These are phyloP conservation scores for Pseudozyma sp. DNA, from an alignment of 1,284 basidiomycete species.

Conservation along the genomic window DNA sequence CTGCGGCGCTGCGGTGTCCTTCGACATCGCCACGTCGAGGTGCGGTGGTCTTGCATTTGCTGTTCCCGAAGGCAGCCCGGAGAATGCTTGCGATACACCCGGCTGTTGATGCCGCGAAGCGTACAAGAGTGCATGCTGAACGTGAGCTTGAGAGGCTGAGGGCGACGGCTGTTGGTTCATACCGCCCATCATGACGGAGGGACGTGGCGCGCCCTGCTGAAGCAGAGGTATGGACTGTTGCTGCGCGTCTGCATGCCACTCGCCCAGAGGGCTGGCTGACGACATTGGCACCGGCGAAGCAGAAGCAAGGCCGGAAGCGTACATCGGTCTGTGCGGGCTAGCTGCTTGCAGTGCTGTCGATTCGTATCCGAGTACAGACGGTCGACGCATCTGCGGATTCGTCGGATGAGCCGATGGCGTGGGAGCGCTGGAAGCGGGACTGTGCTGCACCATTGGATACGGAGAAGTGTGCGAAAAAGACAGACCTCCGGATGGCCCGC, in stretches of 20 bases:
- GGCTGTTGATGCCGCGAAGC: background rate
- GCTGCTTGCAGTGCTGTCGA: background rate
- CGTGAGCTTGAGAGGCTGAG: background rate
- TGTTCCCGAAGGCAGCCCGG: background rate
- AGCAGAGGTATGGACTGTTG: background rate
- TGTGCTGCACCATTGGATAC: conserved; percentile 15
- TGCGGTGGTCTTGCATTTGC: background rate
- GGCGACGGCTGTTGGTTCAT: background rate
- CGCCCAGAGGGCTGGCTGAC: conserved; percentile 11
- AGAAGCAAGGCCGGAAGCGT: conserved; percentile 6
- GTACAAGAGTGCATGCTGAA: background rate
- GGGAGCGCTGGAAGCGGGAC: conserved; percentile 15
- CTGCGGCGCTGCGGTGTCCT: background rate
- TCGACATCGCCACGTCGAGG: background rate
- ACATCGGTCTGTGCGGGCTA: conserved; percentile 3
- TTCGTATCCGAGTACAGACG: conserved; percentile 10
- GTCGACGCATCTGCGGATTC: conserved; percentile 3
- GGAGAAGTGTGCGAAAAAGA: conserved; percentile 15
- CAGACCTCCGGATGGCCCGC: background rate
- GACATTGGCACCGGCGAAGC: conserved; percentile 1
- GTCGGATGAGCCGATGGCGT: conserved; percentile 8
- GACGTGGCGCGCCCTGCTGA: conserved; percentile 4
- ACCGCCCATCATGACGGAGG: conserved; percentile 9
- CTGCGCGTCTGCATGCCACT: conserved; percentile 6
- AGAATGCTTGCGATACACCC: background rate